Evolutionary conservation across 2,329 filamentous ascomycete genomes (phyloP).

Genomic region (Purpureocillium lavendulum): DNA sequence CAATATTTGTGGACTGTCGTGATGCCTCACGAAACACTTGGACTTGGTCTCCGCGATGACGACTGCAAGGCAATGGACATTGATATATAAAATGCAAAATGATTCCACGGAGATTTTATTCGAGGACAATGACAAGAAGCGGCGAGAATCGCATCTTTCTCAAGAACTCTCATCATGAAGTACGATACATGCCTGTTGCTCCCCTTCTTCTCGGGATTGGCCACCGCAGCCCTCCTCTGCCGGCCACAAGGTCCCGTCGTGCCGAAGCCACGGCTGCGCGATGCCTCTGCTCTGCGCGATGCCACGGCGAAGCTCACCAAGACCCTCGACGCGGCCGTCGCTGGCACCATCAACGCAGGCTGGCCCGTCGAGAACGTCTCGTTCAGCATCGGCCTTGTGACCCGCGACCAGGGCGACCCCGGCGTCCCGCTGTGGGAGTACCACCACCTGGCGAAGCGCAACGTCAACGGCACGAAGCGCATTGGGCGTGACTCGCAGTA

Average conservation of each 20-base stretch:
- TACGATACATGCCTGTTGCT: background rate
- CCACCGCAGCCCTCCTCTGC: conserved; percentile 14
- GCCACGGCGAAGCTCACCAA: conserved; percentile 19
- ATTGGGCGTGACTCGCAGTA: conserved; percentile 29
- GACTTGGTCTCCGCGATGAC: too few relatives aligned
- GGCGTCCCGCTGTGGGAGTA: conserved; percentile 29
- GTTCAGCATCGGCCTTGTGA: conserved; percentile 28
- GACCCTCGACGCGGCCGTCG: conserved; percentile 19
- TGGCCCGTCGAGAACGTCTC: conserved; percentile 27
- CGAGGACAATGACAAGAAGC: too few relatives aligned
- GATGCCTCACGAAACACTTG: too few relatives aligned
- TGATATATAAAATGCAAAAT: background rate
- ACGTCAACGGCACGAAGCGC: conserved; percentile 22
- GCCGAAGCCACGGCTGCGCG: conserved; percentile 12
- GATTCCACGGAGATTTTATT: background rate
- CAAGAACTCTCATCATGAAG: background rate
- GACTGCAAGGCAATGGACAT: too few relatives aligned
- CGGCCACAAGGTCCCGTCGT: conserved; percentile 20
- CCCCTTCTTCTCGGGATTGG: background rate
- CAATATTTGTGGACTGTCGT: background rate
- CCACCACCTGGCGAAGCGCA: conserved; percentile 26
- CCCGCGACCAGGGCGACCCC: conserved; percentile 16
- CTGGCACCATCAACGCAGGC: conserved; percentile 21
- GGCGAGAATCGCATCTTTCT: too few relatives aligned
- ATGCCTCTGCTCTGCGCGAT: conserved; percentile 16